A percentile compares a stretch with the other conserved stretches of the same genome.
Evolutionary conservation across 140 eudicot species (phyloP).

Genomic region (Anethum foeniculum): DNA sequence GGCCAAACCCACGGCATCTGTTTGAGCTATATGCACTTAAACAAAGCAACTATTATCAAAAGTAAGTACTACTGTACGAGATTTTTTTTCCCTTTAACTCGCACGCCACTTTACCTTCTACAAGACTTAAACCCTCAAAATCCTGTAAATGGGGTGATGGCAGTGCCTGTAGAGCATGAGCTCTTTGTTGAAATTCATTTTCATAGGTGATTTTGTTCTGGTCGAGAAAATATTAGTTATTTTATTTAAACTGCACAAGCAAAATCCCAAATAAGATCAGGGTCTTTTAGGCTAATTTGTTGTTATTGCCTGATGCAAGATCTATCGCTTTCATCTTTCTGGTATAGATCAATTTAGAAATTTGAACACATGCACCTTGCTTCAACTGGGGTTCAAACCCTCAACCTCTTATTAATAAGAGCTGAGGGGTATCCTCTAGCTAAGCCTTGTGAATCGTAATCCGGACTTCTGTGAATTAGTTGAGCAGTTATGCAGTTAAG

Average conservation of each 20-base stretch:
- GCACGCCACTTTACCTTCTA: not conserved
- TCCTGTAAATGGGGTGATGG: not conserved
- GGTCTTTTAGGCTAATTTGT: not conserved
- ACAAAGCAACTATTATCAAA: constrained; percentile 62
- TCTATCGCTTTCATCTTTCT: not conserved
- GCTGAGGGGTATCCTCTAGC: not conserved
- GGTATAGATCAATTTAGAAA: not conserved
- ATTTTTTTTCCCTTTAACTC: not conserved
- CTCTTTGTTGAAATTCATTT: not conserved
- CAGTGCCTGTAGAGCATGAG: not conserved
- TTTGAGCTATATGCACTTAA: constrained; percentile 82
- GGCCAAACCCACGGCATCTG: constrained; percentile 84
- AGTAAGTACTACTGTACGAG: constrained; percentile 36
- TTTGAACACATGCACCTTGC: not conserved
- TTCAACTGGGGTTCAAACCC: not conserved
- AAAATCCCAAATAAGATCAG: not conserved
- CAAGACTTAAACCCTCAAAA: not conserved
- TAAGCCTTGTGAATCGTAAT: not conserved
- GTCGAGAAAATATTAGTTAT: not conserved
- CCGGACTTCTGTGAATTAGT: not conserved
- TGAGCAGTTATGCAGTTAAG: not conserved
- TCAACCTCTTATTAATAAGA: not conserved
- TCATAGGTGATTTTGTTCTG: not conserved
- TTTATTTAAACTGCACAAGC: not conserved
- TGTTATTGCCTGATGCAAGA: not conserved